Percentiles rank a stretch among this genome's conserved stretches.
Conservation (phyloP, 495 filamentous ascomycete species). For the Lasiosphaeria miniovina region DNA sequence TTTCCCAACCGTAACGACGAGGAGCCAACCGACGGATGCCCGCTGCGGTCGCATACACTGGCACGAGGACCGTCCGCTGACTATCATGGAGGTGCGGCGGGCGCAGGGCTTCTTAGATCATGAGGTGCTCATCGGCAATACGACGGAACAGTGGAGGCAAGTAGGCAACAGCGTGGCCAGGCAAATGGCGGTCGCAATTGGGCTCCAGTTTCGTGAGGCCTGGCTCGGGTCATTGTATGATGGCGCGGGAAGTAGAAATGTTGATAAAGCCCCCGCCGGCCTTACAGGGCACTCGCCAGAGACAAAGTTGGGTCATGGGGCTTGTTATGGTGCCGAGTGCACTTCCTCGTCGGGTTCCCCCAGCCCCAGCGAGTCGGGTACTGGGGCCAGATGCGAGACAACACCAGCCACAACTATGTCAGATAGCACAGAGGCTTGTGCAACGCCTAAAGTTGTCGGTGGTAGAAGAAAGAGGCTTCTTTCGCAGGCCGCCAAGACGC, state of each 20-base stretch:
- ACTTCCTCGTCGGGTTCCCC: no score
- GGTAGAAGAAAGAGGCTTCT: no score
- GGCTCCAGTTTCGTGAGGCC: conserved; percentile 58
- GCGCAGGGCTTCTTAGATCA: conserved; percentile 66
- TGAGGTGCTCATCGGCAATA: conserved; percentile 60
- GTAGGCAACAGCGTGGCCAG: conserved; percentile 73
- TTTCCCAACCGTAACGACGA: conserved; percentile 57
- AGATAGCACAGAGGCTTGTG: no score
- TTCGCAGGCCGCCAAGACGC: no score
- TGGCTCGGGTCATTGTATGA: conserved; percentile 41
- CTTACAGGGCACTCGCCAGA: not conserved
- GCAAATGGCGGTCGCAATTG: conserved; percentile 58
- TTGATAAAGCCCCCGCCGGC: not conserved
- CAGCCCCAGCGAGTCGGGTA: no score
- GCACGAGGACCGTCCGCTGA: conserved; percentile 53
- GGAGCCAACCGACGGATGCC: conserved; percentile 41
- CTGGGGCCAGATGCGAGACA: no score
- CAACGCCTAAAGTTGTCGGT: no score
- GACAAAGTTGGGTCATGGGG: not conserved
- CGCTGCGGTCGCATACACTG: conserved; percentile 58
- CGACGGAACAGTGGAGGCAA: conserved; percentile 53
- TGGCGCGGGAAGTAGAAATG: conserved; percentile 4
- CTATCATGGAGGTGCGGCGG: conserved; percentile 59
- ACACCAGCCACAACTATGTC: no score
- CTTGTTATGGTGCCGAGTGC: no score